These are phyloP conservation scores for Arthrobotrys sinensis DNA, from an alignment of 2,329 filamentous ascomycete genomes.

Conservation along the genomic window DNA sequence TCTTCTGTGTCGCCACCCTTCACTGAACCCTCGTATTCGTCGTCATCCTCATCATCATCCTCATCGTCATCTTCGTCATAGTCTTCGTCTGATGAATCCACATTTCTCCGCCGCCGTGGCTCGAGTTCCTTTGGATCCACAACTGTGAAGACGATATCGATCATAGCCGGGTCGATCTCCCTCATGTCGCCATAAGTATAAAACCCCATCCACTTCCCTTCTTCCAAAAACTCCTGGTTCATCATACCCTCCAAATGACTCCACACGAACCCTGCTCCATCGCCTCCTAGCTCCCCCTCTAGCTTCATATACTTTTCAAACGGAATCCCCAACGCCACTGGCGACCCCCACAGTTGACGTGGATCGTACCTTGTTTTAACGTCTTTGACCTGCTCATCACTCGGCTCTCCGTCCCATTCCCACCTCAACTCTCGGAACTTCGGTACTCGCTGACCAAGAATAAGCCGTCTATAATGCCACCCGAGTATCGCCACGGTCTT, in stretches of 20 bases:
- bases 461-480: conserved; percentile 8
- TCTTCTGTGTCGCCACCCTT: background rate
- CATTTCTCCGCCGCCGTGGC: background rate
- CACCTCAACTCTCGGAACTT: conserved; percentile 8
- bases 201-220: conserved; percentile 46
- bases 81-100: background rate
- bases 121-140: conserved; percentile 16
- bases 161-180: conserved; percentile 42
- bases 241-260: conserved; percentile 53
- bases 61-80: background rate
- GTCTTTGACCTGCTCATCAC: background rate
- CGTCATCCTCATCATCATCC: background rate
- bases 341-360: conserved; percentile 15
- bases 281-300: conserved; percentile 10
- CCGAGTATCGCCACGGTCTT: conserved; percentile 28
- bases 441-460: conserved; percentile 4
- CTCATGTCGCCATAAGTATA: conserved; percentile 34
- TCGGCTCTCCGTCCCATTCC: background rate
- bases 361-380: conserved; percentile 12
- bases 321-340: conserved; percentile 38
- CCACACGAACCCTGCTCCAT: conserved; percentile 39
- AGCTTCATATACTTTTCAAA: conserved; percentile 53
- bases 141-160: conserved; percentile 37
- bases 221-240: conserved; percentile 41
- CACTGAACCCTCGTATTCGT: background rate